These are phyloP conservation scores for Globisporangium cystogenes DNA, from an alignment of 352 stramenopile species.

Conservation along the genomic window DNA sequence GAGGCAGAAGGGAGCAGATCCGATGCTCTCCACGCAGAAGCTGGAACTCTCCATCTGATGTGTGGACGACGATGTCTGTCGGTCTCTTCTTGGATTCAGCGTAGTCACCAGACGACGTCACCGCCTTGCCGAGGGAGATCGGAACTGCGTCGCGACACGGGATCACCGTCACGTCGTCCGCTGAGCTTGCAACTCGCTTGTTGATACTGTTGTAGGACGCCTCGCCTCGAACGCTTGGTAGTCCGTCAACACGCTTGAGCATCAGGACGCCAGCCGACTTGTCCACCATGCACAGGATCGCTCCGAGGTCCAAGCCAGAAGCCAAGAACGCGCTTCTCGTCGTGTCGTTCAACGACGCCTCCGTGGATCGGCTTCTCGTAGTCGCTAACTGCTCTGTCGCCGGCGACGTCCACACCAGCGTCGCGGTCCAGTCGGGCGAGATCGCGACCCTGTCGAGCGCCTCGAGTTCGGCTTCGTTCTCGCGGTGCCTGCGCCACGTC, in stretches of 20 bases:
- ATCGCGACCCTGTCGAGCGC: slow-evolving; percentile 23
- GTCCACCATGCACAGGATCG: slow-evolving; percentile 43
- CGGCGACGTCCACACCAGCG: slow-evolving; percentile 25
- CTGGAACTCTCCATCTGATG: slow-evolving; percentile 20
- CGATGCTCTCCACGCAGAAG: slow-evolving; percentile 25
- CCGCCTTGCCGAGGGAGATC: slow-evolving; percentile 10
- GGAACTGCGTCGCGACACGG: slow-evolving; percentile 39
- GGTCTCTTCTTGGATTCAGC: neutral
- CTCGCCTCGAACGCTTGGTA: neutral
- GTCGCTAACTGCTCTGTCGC: slow-evolving; percentile 7
- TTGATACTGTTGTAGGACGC: neutral
- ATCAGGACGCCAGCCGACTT: slow-evolving; percentile 26
- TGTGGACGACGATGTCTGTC: slow-evolving; percentile 41
- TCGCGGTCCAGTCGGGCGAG: slow-evolving; percentile 34
- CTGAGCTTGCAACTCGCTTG: neutral
- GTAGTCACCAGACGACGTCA: neutral
- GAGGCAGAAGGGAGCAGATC: slow-evolving; percentile 28
- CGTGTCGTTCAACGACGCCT: neutral
- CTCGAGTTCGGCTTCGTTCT: slow-evolving; percentile 21
- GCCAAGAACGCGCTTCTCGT: slow-evolving; percentile 32
- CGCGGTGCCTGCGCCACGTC: slow-evolving; percentile 30
- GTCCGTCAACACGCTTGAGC: slow-evolving; percentile 20
- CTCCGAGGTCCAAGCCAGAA: slow-evolving; percentile 14
- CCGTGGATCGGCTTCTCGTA: slow-evolving; percentile 3
- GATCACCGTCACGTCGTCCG: slow-evolving; percentile 11